phyloP scores from a whole-genome alignment of 345 rosid species.

The Eutrema heterophyllum region DNA sequence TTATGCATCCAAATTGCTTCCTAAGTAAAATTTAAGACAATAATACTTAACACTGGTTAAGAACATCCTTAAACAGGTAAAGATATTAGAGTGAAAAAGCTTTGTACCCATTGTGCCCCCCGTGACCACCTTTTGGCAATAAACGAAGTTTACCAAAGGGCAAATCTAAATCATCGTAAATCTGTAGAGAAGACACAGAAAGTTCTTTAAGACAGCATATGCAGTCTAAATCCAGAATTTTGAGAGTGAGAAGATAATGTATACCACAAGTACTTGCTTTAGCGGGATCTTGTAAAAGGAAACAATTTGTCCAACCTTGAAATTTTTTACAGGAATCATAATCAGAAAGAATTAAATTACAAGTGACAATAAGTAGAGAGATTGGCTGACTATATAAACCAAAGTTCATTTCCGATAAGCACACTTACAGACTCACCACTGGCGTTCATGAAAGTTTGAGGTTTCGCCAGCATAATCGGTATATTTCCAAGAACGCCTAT shows the following conservation, averaged over 20 bases:
- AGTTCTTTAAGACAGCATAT: not conserved
- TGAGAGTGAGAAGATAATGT: constrained; percentile 5
- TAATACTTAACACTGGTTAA: not conserved
- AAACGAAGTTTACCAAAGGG: constrained; percentile 86
- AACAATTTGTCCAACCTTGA: constrained; percentile 81
- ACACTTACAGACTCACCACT: constrained; percentile 98
- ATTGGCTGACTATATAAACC: not conserved
- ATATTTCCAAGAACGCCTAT: constrained; percentile 71
- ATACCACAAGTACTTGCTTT: constrained; percentile 91
- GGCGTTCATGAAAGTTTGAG: constrained; percentile 90
- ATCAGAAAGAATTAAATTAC: not conserved
- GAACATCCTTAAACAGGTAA: not conserved
- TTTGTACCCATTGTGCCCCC: constrained; percentile 91
- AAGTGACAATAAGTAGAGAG: not conserved
- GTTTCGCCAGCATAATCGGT: constrained; percentile 91
- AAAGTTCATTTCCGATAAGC: constrained; percentile 31
- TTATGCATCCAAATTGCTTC: not conserved
- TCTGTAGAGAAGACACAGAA: constrained; percentile 34
- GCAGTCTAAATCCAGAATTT: not conserved
- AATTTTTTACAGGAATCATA: constrained; percentile 13
- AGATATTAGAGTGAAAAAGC: not conserved
- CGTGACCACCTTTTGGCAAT: constrained; percentile 98
- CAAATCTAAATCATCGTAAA: constrained; percentile 91
- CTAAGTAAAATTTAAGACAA: not conserved
- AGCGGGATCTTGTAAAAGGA: constrained; percentile 86